Evolutionary conservation across 768 basidiomycete genomes (phyloP).

Genomic region (Cystobasidium tubakii): DNA sequence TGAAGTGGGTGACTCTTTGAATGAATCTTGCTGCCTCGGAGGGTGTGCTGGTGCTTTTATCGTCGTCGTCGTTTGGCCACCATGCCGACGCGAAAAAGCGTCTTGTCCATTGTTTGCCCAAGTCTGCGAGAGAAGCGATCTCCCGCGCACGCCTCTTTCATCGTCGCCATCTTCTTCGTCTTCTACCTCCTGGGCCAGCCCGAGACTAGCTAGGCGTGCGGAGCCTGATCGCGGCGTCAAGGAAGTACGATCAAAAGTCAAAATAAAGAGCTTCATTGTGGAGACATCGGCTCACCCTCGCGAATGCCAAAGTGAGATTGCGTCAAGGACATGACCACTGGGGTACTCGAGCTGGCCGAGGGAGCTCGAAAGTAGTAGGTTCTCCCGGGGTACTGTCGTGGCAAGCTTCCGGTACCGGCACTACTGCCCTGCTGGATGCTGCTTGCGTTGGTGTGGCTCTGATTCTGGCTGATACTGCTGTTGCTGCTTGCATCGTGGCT

Average conservation of each 20-base stretch:
- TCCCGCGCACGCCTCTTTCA: not conserved
- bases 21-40: too few relatives aligned
- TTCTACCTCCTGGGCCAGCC: too few relatives aligned
- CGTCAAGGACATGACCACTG: not conserved
- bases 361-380: not conserved
- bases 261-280: too few relatives aligned
- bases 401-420: conserved; percentile 1
- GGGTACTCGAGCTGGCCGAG: not conserved
- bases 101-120: not conserved
- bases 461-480: not conserved
- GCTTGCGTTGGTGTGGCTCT: not conserved
- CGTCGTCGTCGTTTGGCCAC: too few relatives aligned
- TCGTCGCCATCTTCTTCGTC: not conserved
- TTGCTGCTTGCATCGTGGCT: too few relatives aligned
- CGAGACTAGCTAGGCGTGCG: conserved; percentile 12
- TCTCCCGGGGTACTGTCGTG: not conserved
- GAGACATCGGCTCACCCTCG: conserved; percentile 8
- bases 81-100: not conserved
- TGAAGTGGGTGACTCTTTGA: not conserved
- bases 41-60: too few relatives aligned
- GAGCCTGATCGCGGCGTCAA: too few relatives aligned
- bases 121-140: not conserved
- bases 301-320: conserved; percentile 16
- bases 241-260: too few relatives aligned
- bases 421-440: not conserved